Evolutionary conservation across 139 green algal genomes (phyloP), one percentile per base, ranked within the genome.

Genomic region (Asterochloris erici): DNA sequence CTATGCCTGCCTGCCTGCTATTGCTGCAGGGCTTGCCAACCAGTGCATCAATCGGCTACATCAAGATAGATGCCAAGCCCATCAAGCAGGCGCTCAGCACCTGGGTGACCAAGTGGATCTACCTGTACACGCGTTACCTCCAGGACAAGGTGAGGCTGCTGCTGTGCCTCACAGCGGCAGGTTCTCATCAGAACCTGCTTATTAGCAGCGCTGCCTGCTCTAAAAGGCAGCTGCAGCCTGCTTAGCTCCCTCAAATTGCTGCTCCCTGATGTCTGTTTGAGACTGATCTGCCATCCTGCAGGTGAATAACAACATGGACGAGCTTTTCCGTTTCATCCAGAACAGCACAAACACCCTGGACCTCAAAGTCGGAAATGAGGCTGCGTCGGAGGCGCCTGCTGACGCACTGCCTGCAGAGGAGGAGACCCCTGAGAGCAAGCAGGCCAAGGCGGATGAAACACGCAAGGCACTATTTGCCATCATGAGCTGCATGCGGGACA

Each of bases 241-340:
- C 38, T 54, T 54, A 10, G 38, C 38, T 54, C 38, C 38, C 38
- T 54, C 38, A 54, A 54, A 54, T 10, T 54, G 38, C 38, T 54
- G 38, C 38, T 54, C 38, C 38, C 38, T 54, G 38, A 54, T 54
- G 38, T 54, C 6, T 2, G 38, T 10, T 47, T 19, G 15, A 60
- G 10, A 47, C 10, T 60, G 26, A 60, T 19, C 71, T 60, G 26
- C 17, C 14, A n/a, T 19, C 70, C 9, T 84, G 70, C 78, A 91
- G 85, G 88, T 95, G 26, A 83, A 88, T 0, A 82, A 87, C 66
- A 88, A 62, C 24, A 90, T 95, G 83, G 78, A 86, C 10, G 95
- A 97, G 62, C 87, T 97, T 17, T 95, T 96, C 84, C 83, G 75
- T 26, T 98, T 98, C 93, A 97, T 97, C 91, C 82, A 92, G 38